Conservation (phyloP, 2,329 filamentous ascomycete species). For the Calonectria crousiana region DNA sequence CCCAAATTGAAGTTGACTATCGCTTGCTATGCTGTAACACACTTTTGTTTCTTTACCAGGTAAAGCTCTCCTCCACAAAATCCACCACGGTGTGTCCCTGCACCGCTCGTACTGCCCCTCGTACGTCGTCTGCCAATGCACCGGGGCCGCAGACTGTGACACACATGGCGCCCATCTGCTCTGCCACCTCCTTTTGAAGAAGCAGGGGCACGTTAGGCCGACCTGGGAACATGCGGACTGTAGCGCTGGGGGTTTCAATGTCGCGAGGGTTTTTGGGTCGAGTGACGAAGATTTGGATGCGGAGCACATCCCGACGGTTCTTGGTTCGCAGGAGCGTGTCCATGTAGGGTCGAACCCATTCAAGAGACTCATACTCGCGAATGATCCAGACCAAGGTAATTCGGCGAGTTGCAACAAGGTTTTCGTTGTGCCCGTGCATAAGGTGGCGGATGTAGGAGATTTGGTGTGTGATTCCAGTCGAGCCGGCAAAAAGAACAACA, state of each 20-base stretch:
- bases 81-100: slow-evolving; percentile 76
- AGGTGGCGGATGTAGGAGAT: slow-evolving; percentile 87
- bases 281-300: slow-evolving; percentile 91
- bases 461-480: slow-evolving; percentile 95
- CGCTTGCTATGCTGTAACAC: slow-evolving; percentile 2
- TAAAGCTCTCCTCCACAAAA: slow-evolving; percentile 84
- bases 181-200: slow-evolving; percentile 83
- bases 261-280: slow-evolving; percentile 86
- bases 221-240: slow-evolving; percentile 92
- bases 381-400: slow-evolving; percentile 93
- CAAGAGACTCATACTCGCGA: slow-evolving; percentile 87
- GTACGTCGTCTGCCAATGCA: slow-evolving; percentile 80
- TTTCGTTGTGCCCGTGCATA: slow-evolving; percentile 75
- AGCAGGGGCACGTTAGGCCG: slow-evolving; percentile 85
- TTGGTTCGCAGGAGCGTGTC: slow-evolving; percentile 81
- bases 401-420: slow-evolving; percentile 83
- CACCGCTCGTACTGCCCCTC: slow-evolving; percentile 73
- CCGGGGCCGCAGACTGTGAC: slow-evolving; percentile 86
- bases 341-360: slow-evolving; percentile 94
- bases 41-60: slow-evolving; percentile 59
- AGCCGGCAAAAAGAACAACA: slow-evolving; percentile 88
- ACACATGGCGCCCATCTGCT: slow-evolving; percentile 88
- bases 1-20: slow-evolving; percentile 23
- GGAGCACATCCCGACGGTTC: slow-evolving; percentile 83
- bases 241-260: slow-evolving; percentile 79